Conservation (phyloP, 768 basidiomycete genomes). For the Boletellus ananiceps region DNA sequence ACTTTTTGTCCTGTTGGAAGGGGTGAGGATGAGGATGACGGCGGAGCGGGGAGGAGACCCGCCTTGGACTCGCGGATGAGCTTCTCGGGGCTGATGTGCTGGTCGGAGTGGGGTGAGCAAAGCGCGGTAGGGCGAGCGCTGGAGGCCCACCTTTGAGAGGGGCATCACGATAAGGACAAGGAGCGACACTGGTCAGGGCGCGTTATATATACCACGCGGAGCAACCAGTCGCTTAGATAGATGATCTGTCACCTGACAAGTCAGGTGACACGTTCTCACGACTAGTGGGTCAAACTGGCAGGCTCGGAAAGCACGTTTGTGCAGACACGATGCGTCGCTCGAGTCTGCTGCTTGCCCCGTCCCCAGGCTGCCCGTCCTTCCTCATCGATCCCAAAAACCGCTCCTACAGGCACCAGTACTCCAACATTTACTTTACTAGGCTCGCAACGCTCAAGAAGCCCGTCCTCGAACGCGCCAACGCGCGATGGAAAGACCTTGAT, state of each 20-base stretch:
- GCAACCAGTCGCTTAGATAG: too few relatives aligned
- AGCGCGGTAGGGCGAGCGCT: not conserved
- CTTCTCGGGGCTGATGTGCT: constrained; percentile 67
- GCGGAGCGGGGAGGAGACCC: not conserved
- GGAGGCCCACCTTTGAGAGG: constrained; percentile 49
- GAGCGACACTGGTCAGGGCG: constrained; percentile 4
- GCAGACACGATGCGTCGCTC: constrained; percentile 14
- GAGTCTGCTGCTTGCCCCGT: constrained; percentile 29
- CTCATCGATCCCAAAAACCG: constrained; percentile 39
- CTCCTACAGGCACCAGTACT: constrained; percentile 65
- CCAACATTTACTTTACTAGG: constrained; percentile 67
- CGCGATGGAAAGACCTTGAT: constrained; percentile 46
- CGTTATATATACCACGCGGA: not conserved
- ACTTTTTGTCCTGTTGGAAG: constrained; percentile 44
- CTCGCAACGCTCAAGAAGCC: constrained; percentile 45
- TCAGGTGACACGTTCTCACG: too few relatives aligned
- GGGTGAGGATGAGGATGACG: not conserved
- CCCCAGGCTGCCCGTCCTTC: constrained; percentile 37
- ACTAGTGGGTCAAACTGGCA: too few relatives aligned
- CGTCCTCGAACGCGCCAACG: constrained; percentile 46
- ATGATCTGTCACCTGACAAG: too few relatives aligned
- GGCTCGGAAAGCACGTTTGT: too few relatives aligned
- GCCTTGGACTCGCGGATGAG: constrained; percentile 52
- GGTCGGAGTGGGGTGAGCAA: not conserved
- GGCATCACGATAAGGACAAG: constrained; percentile 38